phyloP scores from a whole-genome alignment of 2,329 filamentous ascomycete genomes.

The Mycosphaerella arachidis region DNA sequence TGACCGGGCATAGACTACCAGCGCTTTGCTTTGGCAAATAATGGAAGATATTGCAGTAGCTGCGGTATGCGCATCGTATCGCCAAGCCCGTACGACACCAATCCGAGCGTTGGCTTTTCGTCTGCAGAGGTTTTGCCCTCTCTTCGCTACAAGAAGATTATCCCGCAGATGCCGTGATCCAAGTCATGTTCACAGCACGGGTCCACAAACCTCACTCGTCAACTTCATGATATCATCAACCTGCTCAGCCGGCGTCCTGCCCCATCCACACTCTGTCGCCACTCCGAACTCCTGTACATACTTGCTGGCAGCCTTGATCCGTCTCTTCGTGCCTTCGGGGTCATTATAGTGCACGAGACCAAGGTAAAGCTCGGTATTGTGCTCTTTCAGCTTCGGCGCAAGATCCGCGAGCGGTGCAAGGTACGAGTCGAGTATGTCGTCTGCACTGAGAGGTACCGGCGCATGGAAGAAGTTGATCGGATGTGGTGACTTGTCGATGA shows the following conservation, averaged over 20 bases:
- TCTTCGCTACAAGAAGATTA: too few species aligned
- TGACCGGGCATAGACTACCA: too few species aligned
- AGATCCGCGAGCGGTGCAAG: slow-evolving; percentile 36
- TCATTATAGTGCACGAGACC: slow-evolving; percentile 40
- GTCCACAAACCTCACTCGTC: background rate
- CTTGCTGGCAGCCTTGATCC: slow-evolving; percentile 35
- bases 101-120: too few species aligned
- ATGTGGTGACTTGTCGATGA: slow-evolving; percentile 28
- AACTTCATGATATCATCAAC: slow-evolving; percentile 4
- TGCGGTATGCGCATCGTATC: too few species aligned
- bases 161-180: too few species aligned
- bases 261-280: slow-evolving; percentile 41
- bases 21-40: too few species aligned
- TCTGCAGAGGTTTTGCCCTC: too few species aligned
- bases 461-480: slow-evolving; percentile 40
- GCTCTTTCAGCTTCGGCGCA: slow-evolving; percentile 27
- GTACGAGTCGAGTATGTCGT: slow-evolving; percentile 31
- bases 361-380: slow-evolving; percentile 36
- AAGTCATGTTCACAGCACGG: background rate
- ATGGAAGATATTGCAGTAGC: too few species aligned
- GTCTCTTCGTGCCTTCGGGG: slow-evolving; percentile 35
- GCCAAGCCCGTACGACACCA: too few species aligned
- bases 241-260: slow-evolving; percentile 17
- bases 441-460: slow-evolving; percentile 38
- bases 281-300: slow-evolving; percentile 36